phyloP scores from a whole-genome alignment of 768 basidiomycete genomes.

The Cantharellus anzutake region DNA sequence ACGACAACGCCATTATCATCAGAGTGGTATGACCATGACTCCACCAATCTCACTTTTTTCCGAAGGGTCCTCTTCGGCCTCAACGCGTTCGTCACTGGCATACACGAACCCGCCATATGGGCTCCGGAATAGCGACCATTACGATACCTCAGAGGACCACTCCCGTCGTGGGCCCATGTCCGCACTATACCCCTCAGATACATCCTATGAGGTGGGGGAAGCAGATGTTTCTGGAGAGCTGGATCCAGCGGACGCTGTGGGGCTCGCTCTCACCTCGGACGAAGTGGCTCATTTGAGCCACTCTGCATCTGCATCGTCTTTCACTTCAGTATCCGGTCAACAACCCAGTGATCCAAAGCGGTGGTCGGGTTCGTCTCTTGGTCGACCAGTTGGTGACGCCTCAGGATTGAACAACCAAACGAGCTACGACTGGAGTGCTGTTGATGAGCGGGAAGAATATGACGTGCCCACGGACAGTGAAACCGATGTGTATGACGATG shows the following conservation, averaged over 20 bases:
- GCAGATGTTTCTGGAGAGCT: neutral
- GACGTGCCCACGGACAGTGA: slow-evolving; percentile 18
- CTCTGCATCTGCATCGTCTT: slow-evolving; percentile 3
- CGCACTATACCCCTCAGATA: neutral
- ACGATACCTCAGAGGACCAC: slow-evolving; percentile 1
- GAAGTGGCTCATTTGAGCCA: slow-evolving; percentile 34
- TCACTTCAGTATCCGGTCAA: slow-evolving; percentile 1
- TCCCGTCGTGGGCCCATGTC: neutral
- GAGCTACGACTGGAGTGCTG: slow-evolving; percentile 5
- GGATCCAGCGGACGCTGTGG: slow-evolving; percentile 14
- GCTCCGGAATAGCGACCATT: slow-evolving; percentile 24
- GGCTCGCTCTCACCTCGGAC: slow-evolving; percentile 46
- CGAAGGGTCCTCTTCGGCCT: slow-evolving; percentile 47
- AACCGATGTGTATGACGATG: slow-evolving; percentile 17
- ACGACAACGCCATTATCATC: slow-evolving; percentile 17
- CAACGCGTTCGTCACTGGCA: slow-evolving; percentile 49
- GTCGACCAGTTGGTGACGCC: neutral
- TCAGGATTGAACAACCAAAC: neutral
- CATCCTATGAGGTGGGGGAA: neutral
- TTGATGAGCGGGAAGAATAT: slow-evolving; percentile 23
- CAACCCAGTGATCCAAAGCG: neutral
- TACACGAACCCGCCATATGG: slow-evolving; percentile 41
- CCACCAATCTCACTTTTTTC: slow-evolving; percentile 44
- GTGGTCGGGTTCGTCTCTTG: neutral
- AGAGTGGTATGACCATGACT: slow-evolving; percentile 25